phyloP scores from a whole-genome alignment of 2,329 filamentous ascomycete species.

The Beauveria pseudobassiana region DNA sequence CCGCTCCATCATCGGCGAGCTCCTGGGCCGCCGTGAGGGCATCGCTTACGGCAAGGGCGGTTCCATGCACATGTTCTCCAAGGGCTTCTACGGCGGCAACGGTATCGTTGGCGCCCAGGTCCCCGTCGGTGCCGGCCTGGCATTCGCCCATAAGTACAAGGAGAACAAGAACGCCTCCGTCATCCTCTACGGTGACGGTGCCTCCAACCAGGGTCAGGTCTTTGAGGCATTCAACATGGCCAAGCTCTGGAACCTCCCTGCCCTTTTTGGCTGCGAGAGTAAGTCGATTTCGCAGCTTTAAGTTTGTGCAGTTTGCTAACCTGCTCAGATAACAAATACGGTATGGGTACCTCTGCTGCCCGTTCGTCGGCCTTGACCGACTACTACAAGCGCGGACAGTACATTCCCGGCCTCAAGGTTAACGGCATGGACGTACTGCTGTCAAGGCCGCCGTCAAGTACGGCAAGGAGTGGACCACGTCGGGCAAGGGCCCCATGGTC shows the following conservation, averaged over 20 bases:
- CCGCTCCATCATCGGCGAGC: conserved; percentile 90
- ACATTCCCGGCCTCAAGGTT: conserved; percentile 98
- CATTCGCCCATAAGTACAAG: conserved; percentile 94
- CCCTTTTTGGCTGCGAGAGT: conserved; percentile 98
- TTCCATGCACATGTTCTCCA: conserved; percentile 99
- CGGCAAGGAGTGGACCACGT: conserved; percentile 77
- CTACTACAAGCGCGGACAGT: conserved; percentile 99
- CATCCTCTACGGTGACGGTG: conserved; percentile 94
- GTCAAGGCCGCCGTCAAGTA: conserved; percentile 95
- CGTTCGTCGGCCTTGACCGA: conserved; percentile 94
- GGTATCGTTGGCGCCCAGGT: conserved; percentile 99
- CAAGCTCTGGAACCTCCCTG: conserved; percentile 94
- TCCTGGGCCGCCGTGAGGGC: conserved; percentile 89
- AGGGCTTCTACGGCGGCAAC: conserved; percentile 97
- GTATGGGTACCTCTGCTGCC: conserved; percentile 95
- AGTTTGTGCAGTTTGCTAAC: conserved; percentile 1
- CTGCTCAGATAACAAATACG: conserved; percentile 92
- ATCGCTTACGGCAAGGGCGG: conserved; percentile 98
- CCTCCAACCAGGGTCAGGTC: conserved; percentile 97
- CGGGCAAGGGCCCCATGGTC: conserved; percentile 86
- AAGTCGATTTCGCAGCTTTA: conserved; percentile 33
- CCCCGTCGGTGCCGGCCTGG: conserved; percentile 90
- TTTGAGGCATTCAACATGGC: conserved; percentile 99
- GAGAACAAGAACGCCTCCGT: conserved; percentile 79
- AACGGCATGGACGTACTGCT: conserved; percentile 99